Conservation (phyloP, 352 stramenopile species). For the Peronosclerospora sorghi region DNA sequence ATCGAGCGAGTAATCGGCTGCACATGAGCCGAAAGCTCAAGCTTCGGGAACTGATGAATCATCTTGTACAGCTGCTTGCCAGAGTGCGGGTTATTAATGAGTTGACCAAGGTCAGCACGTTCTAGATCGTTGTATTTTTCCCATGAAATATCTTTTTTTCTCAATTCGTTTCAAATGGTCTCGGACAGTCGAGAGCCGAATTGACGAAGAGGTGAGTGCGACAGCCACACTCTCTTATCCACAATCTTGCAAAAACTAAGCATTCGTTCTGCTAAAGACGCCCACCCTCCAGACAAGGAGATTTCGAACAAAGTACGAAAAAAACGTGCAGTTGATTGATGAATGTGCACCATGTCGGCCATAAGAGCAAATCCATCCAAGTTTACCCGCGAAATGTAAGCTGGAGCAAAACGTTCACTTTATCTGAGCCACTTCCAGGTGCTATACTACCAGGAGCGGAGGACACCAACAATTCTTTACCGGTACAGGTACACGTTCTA, state of each 20-base stretch:
- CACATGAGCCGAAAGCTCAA: conserved; percentile 94
- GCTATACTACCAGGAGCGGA: conserved; percentile 24
- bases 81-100: conserved; percentile 97
- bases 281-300: conserved; percentile 92
- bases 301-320: conserved; percentile 99
- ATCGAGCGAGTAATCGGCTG: conserved; percentile 97
- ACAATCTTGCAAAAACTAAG: conserved; percentile 99
- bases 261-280: conserved; percentile 89
- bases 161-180: conserved; percentile 92
- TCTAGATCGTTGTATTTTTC: conserved; percentile 96
- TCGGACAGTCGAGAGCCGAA: conserved; percentile 91
- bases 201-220: conserved; percentile 95
- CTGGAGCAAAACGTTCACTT: conserved; percentile 98
- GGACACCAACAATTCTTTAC: conserved; percentile 89
- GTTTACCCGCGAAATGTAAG: conserved; percentile 96
- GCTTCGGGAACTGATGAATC: conserved; percentile 97
- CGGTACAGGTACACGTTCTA: conserved; percentile 96
- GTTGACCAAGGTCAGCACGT: conserved; percentile 92
- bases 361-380: conserved; percentile 97
- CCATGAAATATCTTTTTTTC: conserved; percentile 98
- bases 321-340: conserved; percentile 96
- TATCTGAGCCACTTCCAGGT: conserved; percentile 76
- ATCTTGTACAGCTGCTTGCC: conserved; percentile 96
- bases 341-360: conserved; percentile 99
- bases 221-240: conserved; percentile 96